Evolutionary conservation across 441 rosid species (phyloP).

Genomic region (Francoa sonchifolia): DNA sequence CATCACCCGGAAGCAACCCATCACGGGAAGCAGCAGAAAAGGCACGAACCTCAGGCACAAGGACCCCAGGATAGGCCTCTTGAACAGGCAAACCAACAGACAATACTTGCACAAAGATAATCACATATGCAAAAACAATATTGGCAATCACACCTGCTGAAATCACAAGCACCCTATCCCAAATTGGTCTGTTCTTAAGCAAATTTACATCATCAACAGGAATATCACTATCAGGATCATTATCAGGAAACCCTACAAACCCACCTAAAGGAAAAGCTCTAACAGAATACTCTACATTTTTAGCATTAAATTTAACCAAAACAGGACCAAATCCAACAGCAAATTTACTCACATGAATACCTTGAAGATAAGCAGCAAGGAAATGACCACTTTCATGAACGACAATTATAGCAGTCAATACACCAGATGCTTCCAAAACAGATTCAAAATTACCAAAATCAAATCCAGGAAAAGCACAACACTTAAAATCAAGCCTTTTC

Average conservation of each 20-base stretch:
- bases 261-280: constrained; percentile 94
- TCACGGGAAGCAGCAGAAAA: constrained; percentile 83
- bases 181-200: constrained; percentile 75
- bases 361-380: constrained; percentile 83
- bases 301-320: constrained; percentile 70
- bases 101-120: constrained; percentile 65
- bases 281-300: constrained; percentile 77
- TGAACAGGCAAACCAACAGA: constrained; percentile 84
- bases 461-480: constrained; percentile 48
- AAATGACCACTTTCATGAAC: constrained; percentile 91
- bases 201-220: constrained; percentile 66
- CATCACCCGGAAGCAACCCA: constrained; percentile 81
- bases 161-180: constrained; percentile 66
- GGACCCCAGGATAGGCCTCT: constrained; percentile 82
- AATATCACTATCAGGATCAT: constrained; percentile 78
- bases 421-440: constrained; percentile 69
- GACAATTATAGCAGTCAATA: constrained; percentile 74
- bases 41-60: constrained; percentile 72
- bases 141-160: constrained; percentile 93
- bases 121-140: constrained; percentile 65
- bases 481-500: constrained; percentile 23
- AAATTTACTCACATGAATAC: constrained; percentile 86
- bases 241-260: constrained; percentile 92
- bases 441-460: constrained; percentile 62
- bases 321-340: constrained; percentile 93